These are phyloP conservation scores for Monilinia vaccinii-corymbosi DNA, from an alignment of 2,329 filamentous ascomycete genomes.

Conservation along the genomic window DNA sequence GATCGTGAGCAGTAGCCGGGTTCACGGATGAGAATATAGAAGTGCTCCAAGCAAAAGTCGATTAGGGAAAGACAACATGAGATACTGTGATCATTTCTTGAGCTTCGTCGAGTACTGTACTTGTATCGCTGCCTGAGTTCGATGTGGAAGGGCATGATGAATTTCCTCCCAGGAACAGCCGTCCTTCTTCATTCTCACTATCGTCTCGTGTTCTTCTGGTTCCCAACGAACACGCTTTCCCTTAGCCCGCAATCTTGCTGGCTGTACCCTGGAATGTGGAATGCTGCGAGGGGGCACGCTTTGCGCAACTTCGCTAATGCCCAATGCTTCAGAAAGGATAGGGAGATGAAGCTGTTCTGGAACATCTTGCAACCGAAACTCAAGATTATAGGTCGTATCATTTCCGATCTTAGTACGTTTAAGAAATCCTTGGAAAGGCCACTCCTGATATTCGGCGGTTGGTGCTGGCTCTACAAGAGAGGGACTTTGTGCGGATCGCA, in stretches of 20 bases:
- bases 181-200: constrained; percentile 12
- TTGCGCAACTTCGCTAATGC: constrained; percentile 16
- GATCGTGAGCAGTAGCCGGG: too few species aligned
- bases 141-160: constrained; percentile 7
- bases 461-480: constrained; percentile 7
- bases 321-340: constrained; percentile 11
- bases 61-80: too few species aligned
- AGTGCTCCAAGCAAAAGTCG: too few species aligned
- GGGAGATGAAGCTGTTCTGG: constrained; percentile 12
- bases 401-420: constrained; percentile 13
- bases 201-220: constrained; percentile 11
- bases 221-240: constrained; percentile 12
- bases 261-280: not conserved
- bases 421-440: constrained; percentile 17
- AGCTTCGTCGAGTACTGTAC: constrained; percentile 12
- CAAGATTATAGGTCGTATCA: constrained; percentile 13
- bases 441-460: constrained; percentile 18
- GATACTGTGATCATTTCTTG: constrained; percentile 12
- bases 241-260: constrained; percentile 1
- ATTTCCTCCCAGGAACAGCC: constrained; percentile 12
- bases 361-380: constrained; percentile 12
- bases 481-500: too few species aligned
- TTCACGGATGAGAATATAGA: too few species aligned
- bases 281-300: constrained; percentile 3
- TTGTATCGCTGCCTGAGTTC: constrained; percentile 8